These are phyloP conservation scores for Tetragonia tetragonoides DNA, from an alignment of 148 eudicot species.

Conservation along the genomic window DNA sequence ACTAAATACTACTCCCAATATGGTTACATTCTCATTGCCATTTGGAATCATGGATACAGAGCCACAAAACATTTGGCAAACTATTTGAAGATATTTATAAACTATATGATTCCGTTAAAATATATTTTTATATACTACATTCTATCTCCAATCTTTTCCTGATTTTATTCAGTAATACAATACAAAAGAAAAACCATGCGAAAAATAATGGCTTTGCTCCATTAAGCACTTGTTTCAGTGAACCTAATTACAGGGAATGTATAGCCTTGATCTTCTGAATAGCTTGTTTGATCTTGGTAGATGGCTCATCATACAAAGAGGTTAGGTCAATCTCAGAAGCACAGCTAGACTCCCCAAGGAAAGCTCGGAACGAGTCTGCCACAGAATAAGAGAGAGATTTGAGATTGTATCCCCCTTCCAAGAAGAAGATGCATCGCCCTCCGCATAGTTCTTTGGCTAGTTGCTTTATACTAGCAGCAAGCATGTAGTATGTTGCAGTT, in stretches of 20 bases:
- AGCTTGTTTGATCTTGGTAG: conserved; percentile 64
- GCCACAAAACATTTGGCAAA: no score
- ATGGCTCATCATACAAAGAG: conserved; percentile 80
- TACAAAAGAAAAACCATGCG: no score
- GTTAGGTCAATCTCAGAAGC: conserved; percentile 69
- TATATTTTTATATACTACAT: no score
- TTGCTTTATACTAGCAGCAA: conserved; percentile 66
- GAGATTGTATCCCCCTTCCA: conserved; percentile 97
- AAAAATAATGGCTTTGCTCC: not conserved
- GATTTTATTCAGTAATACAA: no score
- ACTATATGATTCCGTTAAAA: no score
- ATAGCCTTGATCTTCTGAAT: conserved; percentile 64
- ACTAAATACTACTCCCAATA: no score
- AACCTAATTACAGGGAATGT: conserved; percentile 53
- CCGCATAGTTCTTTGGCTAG: conserved; percentile 79
- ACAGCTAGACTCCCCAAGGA: conserved; percentile 75
- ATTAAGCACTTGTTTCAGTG: not conserved
- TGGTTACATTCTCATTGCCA: no score
- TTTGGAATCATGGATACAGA: no score
- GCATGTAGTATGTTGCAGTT: conserved; percentile 94
- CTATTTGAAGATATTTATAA: no score
- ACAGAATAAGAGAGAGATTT: conserved; percentile 73
- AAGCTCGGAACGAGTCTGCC: conserved; percentile 84
- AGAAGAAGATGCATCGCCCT: conserved; percentile 92
- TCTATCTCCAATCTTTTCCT: no score